These are phyloP conservation scores for Monosporascus sp. DNA, from an alignment of 2,329 filamentous ascomycete species.

Conservation along the genomic window DNA sequence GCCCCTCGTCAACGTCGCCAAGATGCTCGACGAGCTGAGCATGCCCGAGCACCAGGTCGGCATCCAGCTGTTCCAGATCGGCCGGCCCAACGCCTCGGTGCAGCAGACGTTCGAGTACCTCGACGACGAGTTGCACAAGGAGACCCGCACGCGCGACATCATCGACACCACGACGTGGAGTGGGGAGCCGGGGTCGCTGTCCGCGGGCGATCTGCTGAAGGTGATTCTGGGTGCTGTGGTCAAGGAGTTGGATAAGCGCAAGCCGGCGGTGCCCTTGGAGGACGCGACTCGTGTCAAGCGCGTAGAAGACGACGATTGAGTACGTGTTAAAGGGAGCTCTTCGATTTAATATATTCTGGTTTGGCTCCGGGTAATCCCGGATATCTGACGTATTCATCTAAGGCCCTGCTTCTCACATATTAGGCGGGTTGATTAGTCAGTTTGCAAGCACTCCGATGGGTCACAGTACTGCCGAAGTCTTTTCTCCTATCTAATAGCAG, in stretches of 20 bases:
- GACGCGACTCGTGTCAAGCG: not conserved
- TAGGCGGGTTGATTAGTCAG: no score
- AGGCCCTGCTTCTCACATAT: no score
- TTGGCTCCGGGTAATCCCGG: no score
- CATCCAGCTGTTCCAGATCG: slow-evolving; percentile 18
- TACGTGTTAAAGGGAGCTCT: no score
- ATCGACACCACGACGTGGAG: slow-evolving; percentile 12
- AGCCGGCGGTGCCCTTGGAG: slow-evolving; percentile 4
- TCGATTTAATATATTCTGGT: no score
- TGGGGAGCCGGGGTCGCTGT: slow-evolving; percentile 6
- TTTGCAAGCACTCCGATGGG: no score
- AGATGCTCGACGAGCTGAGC: slow-evolving; percentile 12
- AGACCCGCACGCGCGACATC: slow-evolving; percentile 13
- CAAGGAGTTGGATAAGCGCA: slow-evolving; percentile 16
- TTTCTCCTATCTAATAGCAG: no score
- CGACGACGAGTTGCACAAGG: slow-evolving; percentile 17
- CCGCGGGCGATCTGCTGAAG: slow-evolving; percentile 14
- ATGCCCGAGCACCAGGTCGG: slow-evolving; percentile 17
- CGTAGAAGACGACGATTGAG: not conserved
- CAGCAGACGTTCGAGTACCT: slow-evolving; percentile 13
- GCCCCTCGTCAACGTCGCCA: slow-evolving; percentile 11
- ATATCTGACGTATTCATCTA: no score
- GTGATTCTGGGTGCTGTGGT: slow-evolving; percentile 15
- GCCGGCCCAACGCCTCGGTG: slow-evolving; percentile 7
- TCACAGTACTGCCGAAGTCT: no score